These are phyloP conservation scores for Nemania diffusa DNA, from an alignment of 2,329 filamentous ascomycete species.

Conservation along the genomic window DNA sequence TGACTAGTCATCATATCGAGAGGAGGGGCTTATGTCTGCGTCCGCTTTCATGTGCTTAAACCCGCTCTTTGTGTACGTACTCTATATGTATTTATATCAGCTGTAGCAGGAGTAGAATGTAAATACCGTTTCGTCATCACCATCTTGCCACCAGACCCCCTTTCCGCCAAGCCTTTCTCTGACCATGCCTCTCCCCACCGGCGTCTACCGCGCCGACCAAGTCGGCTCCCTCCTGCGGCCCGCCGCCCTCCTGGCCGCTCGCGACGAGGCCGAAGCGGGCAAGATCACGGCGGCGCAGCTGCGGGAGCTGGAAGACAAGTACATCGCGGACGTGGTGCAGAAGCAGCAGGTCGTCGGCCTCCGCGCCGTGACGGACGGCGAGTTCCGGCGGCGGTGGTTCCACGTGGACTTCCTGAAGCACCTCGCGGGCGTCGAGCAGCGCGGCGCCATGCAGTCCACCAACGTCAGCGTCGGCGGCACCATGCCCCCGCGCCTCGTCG, in stretches of 20 bases:
- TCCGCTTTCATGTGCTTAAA: conserved; percentile 8
- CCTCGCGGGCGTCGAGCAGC: conserved; percentile 63
- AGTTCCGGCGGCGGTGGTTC: conserved; percentile 67
- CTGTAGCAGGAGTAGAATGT: not conserved
- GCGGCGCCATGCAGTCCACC: conserved; percentile 57
- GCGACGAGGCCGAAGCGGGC: conserved; percentile 58
- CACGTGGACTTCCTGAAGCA: conserved; percentile 68
- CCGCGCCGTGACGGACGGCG: conserved; percentile 64
- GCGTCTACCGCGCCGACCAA: conserved; percentile 64
- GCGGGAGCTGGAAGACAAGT: conserved; percentile 61
- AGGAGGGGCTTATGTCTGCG: conserved; percentile 14
- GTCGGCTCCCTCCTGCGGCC: conserved; percentile 66
- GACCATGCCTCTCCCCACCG: conserved; percentile 54
- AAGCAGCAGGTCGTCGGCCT: conserved; percentile 61
- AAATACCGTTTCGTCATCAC: conserved; percentile 4
- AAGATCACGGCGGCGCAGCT: conserved; percentile 57
- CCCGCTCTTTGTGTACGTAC: not conserved
- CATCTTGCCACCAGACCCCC: not conserved
- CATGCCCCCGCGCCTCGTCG: conserved; percentile 63
- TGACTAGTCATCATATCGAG: conserved; percentile 21
- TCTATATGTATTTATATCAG: conserved; percentile 8
- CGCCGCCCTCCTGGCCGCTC: conserved; percentile 59
- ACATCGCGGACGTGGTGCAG: conserved; percentile 59
- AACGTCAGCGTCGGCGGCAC: conserved; percentile 60
- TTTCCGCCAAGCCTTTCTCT: not conserved